A percentile compares a stretch with the other conserved stretches of the same genome.
Conservation (phyloP, 371 early-diverging fungal genomes). For the Paraphysoderma sedebokerense region DNA sequence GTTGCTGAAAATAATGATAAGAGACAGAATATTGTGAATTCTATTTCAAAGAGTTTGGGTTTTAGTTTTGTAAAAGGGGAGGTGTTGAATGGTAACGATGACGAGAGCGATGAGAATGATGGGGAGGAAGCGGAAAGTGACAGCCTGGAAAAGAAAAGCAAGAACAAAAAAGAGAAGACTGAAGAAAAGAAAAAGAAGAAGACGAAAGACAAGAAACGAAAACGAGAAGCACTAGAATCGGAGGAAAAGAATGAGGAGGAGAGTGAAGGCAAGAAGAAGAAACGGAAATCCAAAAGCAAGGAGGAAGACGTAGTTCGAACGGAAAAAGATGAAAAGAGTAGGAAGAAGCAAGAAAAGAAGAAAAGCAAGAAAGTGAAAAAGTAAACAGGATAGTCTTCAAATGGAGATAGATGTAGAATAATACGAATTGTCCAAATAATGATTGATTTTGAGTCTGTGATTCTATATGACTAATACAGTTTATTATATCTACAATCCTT, state of each 20-base stretch:
- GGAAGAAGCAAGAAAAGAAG: background rate
- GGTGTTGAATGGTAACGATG: background rate
- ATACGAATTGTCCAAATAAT: no score
- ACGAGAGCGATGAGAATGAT: conserved; percentile 6
- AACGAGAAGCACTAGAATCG: background rate
- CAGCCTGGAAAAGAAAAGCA: background rate
- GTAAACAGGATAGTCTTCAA: no score
- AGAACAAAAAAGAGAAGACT: background rate
- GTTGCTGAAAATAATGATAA: no score
- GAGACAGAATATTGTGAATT: conserved; percentile 1
- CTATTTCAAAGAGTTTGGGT: conserved; percentile 4
- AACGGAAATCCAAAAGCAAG: background rate
- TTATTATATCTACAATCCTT: no score
- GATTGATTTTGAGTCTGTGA: no score
- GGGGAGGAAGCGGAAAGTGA: conserved; percentile 3
- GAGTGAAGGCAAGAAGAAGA: background rate
- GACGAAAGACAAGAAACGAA: conserved; percentile 4
- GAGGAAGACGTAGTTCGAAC: background rate
- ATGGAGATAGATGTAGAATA: no score
- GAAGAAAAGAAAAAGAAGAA: conserved; percentile 1
- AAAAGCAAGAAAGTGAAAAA: background rate
- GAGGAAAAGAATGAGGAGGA: background rate
- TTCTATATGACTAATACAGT: no score
- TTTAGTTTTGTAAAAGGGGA: background rate
- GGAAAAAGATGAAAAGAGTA: conserved; percentile 1